Base-by-base conservation (phyloP, 2,329 filamentous ascomycete genomes). In the Trichothecium sympodiale region DNA sequence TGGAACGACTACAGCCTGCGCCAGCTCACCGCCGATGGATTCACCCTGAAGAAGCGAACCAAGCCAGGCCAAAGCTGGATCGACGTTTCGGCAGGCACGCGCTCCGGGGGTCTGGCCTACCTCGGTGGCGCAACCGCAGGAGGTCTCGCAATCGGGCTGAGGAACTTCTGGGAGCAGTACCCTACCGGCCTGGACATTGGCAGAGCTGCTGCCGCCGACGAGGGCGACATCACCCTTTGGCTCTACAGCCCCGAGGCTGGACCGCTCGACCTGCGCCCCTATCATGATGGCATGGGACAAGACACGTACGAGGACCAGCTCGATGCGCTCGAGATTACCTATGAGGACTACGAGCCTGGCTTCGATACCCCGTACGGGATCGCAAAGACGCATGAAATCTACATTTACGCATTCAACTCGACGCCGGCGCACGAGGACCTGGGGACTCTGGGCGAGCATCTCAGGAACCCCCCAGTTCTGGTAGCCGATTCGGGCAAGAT, bases 161-260 rank as follows among this genome's bases (percentile, higher is more conserved):
- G 65, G 5, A 64, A 77, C 45, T 78, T 78, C 47, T 79, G 74
- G 74, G 69, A 79, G 54, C 63, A 70, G 12, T 75, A 74, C 43
- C 74, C 74, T 0, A 73, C 70, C 0, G 62, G 68, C 13, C 48
- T 79, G 3, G 73, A 77, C 35, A 59, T 78, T 13, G 50, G 60
- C 1, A 25, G 10, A 6, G 62, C 69, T 39, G 65, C 71, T 2
- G 62, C 61, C 0, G 56, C 58, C 0, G 64, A 73, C 34, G 45
- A 53, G 3, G 72, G 71, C 0, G 53, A 61, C 8, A 56, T 78
- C 4, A 78, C 71, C 0, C 38, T 75, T 7, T 79, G 74, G 74
- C 50, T 78, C 0, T 77, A 77, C 45, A 73, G 67, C 35, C 74
- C 74, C 2, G 55, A 57, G 4, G 71, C 69, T 0, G 61, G 61